Base-by-base conservation (phyloP, 768 basidiomycete genomes). In the Termitomyces sp. region DNA sequence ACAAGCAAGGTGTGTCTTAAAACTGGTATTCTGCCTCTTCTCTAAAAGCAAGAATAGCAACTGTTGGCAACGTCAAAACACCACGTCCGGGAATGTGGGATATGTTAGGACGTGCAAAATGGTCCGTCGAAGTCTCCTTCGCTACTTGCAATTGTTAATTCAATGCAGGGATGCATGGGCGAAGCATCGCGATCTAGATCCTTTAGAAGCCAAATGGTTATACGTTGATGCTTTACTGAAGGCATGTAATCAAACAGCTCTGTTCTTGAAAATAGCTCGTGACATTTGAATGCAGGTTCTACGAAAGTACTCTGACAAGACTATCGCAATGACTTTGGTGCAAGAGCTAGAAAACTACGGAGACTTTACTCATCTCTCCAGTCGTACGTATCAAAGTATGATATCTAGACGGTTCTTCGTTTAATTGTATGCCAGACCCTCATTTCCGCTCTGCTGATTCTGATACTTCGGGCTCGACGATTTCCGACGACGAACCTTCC, bases 21-120 rank as follows among this genome's bases (percentile, higher is more conserved):
- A 20, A 34, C n/a, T 56, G 46, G 14, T 60, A 11, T 52, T 55
- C 38, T 48, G 42, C 20, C 17, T 50, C 31, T n/a, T 45, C 54
- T 62, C 63, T 63, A 47, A 65, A 55, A 58, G 38, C 32, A 45
- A 20, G 40, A 43, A 52, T 59, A 68, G 95, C 94, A 4, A 98
- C 95, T 15, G 87, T 89, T 57, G 95, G 95, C 32, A 94, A 98
- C 75, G 91, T 96, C 52, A 83, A 84, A 54, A 75, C 83, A 9
- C 77, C 88, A 14, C 82, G 95, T 43, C 95, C 95, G 12, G 90
- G 89, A 10, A 86, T 97, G 11, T 92, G 88, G 78, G 95, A 98
- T 71, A 88, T 96, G 85, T 77, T 97, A 7, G 92, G 92, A 46
- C 81, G 94, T 66, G 94, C 95, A 25, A 98, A 98, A 78, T 97